Base-by-base conservation (phyloP, 2,329 filamentous ascomycete species). In the Neophaeococcomyces aloes region DNA sequence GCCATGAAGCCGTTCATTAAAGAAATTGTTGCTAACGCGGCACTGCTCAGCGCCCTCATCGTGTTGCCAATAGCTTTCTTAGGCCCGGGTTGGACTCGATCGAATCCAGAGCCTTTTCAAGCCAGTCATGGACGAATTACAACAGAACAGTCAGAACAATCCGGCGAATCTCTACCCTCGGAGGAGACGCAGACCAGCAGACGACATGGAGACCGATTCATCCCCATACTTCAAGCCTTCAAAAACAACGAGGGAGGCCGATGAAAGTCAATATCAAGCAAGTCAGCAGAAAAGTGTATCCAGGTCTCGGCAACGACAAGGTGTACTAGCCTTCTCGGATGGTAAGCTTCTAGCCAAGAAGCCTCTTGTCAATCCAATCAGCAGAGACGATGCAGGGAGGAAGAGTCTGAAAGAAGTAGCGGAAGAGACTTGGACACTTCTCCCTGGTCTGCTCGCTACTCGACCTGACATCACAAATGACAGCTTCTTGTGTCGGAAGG, bases 381-480 rank as follows among this genome's bases (percentile, higher is more conserved):
- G 21, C 21, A 37, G 46, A 35, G 29, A 30, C 23, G 43, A 48
- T 46, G n/a, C 19, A 3, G 35, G 44, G 29, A 52, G 52, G 38
- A 51, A 45, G 39, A 47, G 46, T 7, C 63, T 76, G n/a, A 59
- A 61, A 7, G 59, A 57, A 6, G 58, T 65, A 14, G 70, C 72
- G 4, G 56, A 59, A 38, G 71, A 76, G 51, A 77, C 74, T 7
- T 63, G 61, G 29, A 49, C 51, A 2, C 58, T 67, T 4, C 65
- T 77, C 0, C 72, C 72, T 2, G 59, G 56, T 6, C 64, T 77
- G 19, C 59, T 77, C 2, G 47, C 59, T 10, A 57, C 67, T 15
- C 55, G 72, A 3, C 71, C 70, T 2, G 51, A 64, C 30, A 55
- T 48, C 58, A 67, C 52, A 42, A 56, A 53, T 49, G 58, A 49